These are phyloP conservation scores for Neocallimastix lanati DNA, from an alignment of 192 early-diverging fungal genomes.

Conservation along the genomic window DNA sequence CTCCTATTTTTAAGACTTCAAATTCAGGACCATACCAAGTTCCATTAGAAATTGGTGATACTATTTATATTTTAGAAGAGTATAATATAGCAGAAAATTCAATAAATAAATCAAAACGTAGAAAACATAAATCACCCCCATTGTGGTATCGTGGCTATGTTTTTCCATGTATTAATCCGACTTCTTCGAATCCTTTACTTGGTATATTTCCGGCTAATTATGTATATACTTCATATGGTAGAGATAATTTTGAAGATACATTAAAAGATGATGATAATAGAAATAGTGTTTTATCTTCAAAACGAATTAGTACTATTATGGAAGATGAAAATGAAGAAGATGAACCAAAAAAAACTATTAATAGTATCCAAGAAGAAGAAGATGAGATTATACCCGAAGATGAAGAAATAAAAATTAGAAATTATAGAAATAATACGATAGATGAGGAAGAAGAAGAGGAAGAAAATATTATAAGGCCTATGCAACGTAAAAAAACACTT, in stretches of 20 bases:
- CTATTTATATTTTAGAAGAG: conserved; percentile 33
- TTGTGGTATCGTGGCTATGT: conserved; percentile 44
- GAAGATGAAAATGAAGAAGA: not conserved
- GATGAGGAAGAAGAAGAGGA: not conserved
- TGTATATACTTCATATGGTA: conserved; percentile 20
- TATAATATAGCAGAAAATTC: conserved; percentile 5
- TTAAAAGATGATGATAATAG: not conserved
- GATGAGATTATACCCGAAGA: not conserved
- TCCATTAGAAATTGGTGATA: conserved; percentile 27
- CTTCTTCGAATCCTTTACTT: conserved; percentile 11
- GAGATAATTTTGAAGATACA: conserved; percentile 1
- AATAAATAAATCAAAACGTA: not conserved
- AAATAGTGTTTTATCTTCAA: not conserved
- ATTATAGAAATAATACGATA: not conserved
- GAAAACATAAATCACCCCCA: not conserved
- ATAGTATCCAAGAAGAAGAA: not conserved
- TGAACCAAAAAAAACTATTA: not conserved
- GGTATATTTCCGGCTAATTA: conserved; percentile 34
- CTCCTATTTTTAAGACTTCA: not conserved
- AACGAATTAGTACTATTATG: not conserved
- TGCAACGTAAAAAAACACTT: conserved; percentile 1
- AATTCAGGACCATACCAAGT: not conserved
- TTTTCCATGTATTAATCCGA: conserved; percentile 14
- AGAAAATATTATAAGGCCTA: not conserved
- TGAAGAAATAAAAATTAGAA: not conserved